Conservation (phyloP, 495 filamentous ascomycete genomes). For the Amniculicola lignicola region DNA sequence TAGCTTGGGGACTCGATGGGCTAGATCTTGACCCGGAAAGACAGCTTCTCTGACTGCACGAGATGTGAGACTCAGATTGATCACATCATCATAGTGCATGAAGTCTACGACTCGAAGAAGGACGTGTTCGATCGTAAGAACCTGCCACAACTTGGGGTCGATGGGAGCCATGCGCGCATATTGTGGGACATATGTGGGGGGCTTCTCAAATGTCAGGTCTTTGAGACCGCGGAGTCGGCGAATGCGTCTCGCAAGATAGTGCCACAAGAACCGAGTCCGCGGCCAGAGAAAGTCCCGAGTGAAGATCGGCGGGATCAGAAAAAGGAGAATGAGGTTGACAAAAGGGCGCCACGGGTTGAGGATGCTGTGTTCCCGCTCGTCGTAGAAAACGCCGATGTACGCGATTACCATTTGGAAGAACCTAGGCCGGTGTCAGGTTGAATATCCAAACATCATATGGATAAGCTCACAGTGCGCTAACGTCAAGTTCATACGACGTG, state of each 20-base stretch:
- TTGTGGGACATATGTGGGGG: constrained; percentile 11
- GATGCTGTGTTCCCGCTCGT: constrained; percentile 24
- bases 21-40: constrained; percentile 18
- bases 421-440: constrained; percentile 1
- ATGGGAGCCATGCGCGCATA: constrained; percentile 4
- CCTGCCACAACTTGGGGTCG: constrained; percentile 12
- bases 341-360: constrained; percentile 28
- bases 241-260: constrained; percentile 5
- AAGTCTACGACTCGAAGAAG: constrained; percentile 14
- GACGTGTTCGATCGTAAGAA: constrained; percentile 31
- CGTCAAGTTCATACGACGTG: constrained; percentile 4
- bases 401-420: constrained; percentile 24
- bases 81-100: constrained; percentile 28
- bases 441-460: background rate
- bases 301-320: constrained; percentile 2
- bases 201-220: constrained; percentile 6
- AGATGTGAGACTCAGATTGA: constrained; percentile 25
- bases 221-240: background rate
- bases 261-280: constrained; percentile 7
- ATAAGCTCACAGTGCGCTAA: constrained; percentile 5
- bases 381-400: constrained; percentile 31
- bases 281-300: background rate
- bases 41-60: constrained; percentile 25
- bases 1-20: constrained; percentile 21
- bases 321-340: constrained; percentile 8